Evolutionary conservation across 352 stramenopile genomes (phyloP), one percentile per base, ranked within the genome.

Genomic region (Blastocystis sp.): DNA sequence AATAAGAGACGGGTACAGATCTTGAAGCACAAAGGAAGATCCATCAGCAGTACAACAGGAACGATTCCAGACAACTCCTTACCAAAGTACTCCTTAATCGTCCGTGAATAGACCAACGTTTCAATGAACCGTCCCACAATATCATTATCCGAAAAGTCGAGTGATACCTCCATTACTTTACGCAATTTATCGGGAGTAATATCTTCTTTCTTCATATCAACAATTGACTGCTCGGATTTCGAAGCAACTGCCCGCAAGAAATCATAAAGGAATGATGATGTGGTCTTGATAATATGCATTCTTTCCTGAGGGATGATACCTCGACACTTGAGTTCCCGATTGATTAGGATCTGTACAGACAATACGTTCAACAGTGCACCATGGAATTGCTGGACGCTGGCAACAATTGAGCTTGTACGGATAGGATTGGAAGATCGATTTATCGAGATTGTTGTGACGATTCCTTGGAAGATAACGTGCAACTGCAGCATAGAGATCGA

Each of bases 51-150:
- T n/a, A 68, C 50, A 0, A 84, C 15, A 23, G 29, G 29, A 6
- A 69, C 50, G 4, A 64, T 23, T 63, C 73, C 73, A 9, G n/a
- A 26, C 73, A 84, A 45, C 3, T 18, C n/a, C 73, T 84, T 84
- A 1, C 73, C 73, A 29, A 84, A 84, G 73, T 66, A 84, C 37
- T 84, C 73, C 73, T 84, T 84, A 3, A 68, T 53, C 8, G 26
- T 20, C 29, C 73, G 73, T 0, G 23, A 54, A 37, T 84, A 84
- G 1, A 69, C 50, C 47, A 84, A 18, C 11, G 68, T 68, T 37
- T 84, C 73, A 18, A 66, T 55, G 20, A 66, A 37, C 23, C 73
- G 73, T 9, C 73, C 73, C 1, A 84, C 26, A 50, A 84, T 55
- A 18, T 26, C 29, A 37, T 84, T 84, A 45, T 84, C 73, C 18